Evolutionary conservation across 768 basidiomycete species (phyloP).

Genomic region (Naematelia encephala): DNA sequence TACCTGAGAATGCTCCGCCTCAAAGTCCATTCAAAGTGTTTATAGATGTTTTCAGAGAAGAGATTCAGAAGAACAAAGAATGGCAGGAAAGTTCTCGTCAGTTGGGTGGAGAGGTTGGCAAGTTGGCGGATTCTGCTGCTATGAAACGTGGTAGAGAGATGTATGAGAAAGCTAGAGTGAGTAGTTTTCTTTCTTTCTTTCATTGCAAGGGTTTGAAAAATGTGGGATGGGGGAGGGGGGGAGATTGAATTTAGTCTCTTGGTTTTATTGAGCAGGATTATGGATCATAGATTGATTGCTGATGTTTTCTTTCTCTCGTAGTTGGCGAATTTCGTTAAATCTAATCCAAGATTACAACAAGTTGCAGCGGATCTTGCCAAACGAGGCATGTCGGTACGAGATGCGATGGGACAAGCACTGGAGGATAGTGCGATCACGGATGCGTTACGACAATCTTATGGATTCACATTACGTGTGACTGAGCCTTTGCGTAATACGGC

Average conservation of each 20-base stretch:
- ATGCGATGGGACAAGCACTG: constrained; percentile 88
- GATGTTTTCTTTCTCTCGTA: constrained; percentile 50
- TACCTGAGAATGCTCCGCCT: constrained; percentile 22
- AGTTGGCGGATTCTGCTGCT: constrained; percentile 92
- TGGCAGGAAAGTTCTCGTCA: constrained; percentile 96
- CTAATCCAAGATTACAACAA: constrained; percentile 85
- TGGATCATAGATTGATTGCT: no score
- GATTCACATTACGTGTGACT: constrained; percentile 83
- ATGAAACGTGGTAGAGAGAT: constrained; percentile 87
- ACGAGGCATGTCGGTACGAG: constrained; percentile 64
- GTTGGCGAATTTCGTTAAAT: constrained; percentile 90
- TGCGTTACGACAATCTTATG: constrained; percentile 76
- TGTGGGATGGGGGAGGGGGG: no score
- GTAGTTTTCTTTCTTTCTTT: constrained; percentile 52
- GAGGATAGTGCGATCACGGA: constrained; percentile 94
- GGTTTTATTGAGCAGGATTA: constrained; percentile 14
- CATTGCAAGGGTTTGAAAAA: no score
- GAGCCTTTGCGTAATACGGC: constrained; percentile 96
- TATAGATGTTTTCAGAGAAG: constrained; percentile 87
- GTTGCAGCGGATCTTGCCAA: constrained; percentile 90
- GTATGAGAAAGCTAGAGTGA: constrained; percentile 89
- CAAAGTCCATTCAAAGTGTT: constrained; percentile 94
- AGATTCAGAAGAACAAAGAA: constrained; percentile 88
- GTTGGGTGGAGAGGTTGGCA: constrained; percentile 94
- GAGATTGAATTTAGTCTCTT: no score